Base-by-base conservation (phyloP, 192 early-diverging fungal genomes). In the Oehlia diaphana region DNA sequence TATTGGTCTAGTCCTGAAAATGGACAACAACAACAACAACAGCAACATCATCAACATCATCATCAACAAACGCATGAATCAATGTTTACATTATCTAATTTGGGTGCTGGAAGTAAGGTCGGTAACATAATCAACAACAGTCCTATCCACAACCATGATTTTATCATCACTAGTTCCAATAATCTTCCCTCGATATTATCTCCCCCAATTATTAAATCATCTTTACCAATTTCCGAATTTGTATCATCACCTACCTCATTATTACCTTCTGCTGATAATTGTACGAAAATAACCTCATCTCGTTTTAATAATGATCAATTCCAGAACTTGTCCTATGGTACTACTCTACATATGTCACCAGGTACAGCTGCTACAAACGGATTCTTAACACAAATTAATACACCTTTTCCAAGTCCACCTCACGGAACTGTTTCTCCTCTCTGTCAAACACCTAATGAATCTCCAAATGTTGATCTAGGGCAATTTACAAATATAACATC, bases 361-460 rank as follows among this genome's bases (percentile, higher is more conserved):
- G 39, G 19, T 42, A n/a, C 31, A 31, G 31, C 68, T n/a, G 14
- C 14, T 70, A 21, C 39, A 9, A 14, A 14, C 21, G 35, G 33
- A 21, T 70, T 70, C 39, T 39, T 70, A 42, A n/a, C 68, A 37
- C 67, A 69, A 69, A 69, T 69, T 21, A 39, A 13, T 14, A 69
- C 67, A n/a, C 68, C 68, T n/a, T 70, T 70, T 44, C 35, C 68
- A 4, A 70, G 68, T 47, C 68, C 68, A n/a, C 68, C 33, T 42
- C 33, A 70, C 8, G 37, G 68, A n/a, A 44, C 37, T 2, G 21
- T 69, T 12, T 70, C 68, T 23, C 68, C 68, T 44, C 37, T 70
- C 9, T 70, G 68, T n/a, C 39, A 19, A 9, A 70, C 68, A 21
- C 68, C 68, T 9, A n/a, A 70, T 70, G 33, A 70, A 70, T 70